Percentiles rank a stretch among this genome's conserved stretches.
phyloP scores from a whole-genome alignment of 179 eudicot genomes.

The Pouteria campechiana region DNA sequence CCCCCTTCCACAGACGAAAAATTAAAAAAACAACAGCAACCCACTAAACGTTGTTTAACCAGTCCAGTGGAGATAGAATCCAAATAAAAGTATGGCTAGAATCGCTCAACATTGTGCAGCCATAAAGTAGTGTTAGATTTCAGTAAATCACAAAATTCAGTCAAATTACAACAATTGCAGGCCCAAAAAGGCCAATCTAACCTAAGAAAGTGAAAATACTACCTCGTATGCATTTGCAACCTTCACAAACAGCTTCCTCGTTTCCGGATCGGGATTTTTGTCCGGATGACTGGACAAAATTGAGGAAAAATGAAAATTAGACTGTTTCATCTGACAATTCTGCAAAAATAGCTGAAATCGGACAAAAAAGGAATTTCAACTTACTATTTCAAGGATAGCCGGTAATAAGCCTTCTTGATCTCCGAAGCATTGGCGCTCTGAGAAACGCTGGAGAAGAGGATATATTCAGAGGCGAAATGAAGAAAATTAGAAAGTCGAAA shows the following conservation, averaged over 20 bases:
- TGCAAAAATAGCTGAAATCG: not conserved
- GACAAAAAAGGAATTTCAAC: constrained; percentile 4
- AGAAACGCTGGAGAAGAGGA: constrained; percentile 38
- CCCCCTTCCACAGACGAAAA: too few species aligned
- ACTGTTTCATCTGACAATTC: not conserved
- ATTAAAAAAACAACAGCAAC: too few species aligned
- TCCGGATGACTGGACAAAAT: constrained; percentile 66
- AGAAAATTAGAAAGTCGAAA: not conserved
- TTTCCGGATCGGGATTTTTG: constrained; percentile 91
- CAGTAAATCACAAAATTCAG: not conserved
- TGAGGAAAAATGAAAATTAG: not conserved
- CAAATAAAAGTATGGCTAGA: too few species aligned
- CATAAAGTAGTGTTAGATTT: too few species aligned
- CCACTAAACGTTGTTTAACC: too few species aligned
- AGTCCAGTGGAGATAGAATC: too few species aligned
- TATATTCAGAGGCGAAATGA: not conserved
- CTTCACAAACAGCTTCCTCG: constrained; percentile 70
- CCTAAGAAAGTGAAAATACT: not conserved
- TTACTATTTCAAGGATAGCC: constrained; percentile 81
- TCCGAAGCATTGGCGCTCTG: constrained; percentile 83
- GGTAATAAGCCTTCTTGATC: constrained; percentile 87
- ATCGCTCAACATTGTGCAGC: too few species aligned
- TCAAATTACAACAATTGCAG: not conserved
- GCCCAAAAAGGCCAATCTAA: too few species aligned
- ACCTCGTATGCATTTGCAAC: constrained; percentile 96